Conservation (phyloP, 2,329 filamentous ascomycete genomes). For the Fusarium sp. region DNA sequence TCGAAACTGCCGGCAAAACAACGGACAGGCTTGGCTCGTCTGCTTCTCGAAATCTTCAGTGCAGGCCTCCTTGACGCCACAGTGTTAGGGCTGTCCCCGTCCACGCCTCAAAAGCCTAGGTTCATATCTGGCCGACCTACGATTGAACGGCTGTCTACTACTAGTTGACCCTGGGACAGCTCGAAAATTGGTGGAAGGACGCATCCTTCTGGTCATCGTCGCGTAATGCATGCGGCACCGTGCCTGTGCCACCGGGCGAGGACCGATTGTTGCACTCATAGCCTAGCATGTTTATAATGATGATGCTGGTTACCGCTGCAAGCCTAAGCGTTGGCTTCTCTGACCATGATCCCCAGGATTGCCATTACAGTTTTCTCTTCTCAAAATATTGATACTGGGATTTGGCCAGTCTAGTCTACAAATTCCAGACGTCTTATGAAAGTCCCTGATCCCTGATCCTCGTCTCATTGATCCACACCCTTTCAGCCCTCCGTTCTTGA, state of each 20-base stretch:
- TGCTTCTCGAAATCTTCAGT: constrained; percentile 40
- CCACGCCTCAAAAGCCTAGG: constrained; percentile 24
- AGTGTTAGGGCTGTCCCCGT: constrained; percentile 34
- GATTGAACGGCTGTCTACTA: constrained; percentile 22
- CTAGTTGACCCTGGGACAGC: constrained; percentile 18
- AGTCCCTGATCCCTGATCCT: constrained; percentile 39
- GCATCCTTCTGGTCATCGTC: constrained; percentile 32
- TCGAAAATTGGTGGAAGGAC: constrained; percentile 27
- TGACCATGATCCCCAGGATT: constrained; percentile 18
- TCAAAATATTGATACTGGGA: constrained; percentile 19
- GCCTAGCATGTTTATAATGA: constrained; percentile 36
- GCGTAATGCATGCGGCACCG: constrained; percentile 41
- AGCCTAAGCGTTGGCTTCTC: constrained; percentile 33
- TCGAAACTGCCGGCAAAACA: constrained; percentile 48
- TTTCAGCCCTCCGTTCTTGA: constrained; percentile 46
- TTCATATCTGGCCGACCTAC: constrained; percentile 27
- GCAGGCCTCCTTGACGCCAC: constrained; percentile 38
- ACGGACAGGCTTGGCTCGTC: constrained; percentile 32
- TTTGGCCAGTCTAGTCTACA: constrained; percentile 11
- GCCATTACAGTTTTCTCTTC: constrained; percentile 23
- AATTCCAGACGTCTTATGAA: constrained; percentile 25
- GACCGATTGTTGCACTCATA: constrained; percentile 35
- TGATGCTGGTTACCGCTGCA: constrained; percentile 48
- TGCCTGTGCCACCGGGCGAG: constrained; percentile 42
- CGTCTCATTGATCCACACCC: constrained; percentile 45